A percentile compares a stretch with the other conserved stretches of the same genome.
Conservation (phyloP, 2,329 filamentous ascomycete species). For the Botrytis galanthina region DNA sequence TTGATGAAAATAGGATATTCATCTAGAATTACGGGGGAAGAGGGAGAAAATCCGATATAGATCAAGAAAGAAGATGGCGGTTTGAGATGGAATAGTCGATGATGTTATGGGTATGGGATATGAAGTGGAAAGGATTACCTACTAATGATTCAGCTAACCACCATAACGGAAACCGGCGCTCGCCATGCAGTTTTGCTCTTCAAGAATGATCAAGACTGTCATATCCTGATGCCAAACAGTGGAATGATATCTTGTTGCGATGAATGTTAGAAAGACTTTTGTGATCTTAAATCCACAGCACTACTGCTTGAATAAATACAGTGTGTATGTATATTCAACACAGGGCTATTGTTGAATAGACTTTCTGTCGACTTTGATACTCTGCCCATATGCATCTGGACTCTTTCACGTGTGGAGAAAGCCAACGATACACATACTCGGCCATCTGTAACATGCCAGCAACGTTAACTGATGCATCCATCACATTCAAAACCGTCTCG, state of each 20-base stretch:
- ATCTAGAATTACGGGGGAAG: background rate
- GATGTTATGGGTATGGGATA: background rate
- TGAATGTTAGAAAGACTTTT: background rate
- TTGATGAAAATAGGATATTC: background rate
- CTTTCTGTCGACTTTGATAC: background rate
- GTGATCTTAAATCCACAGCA: background rate
- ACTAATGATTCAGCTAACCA: background rate
- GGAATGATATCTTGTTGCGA: background rate
- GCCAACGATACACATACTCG: conserved; percentile 8
- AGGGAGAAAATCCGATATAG: background rate
- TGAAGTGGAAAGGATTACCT: background rate
- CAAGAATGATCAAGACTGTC: background rate
- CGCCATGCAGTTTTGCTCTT: background rate
- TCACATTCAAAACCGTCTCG: background rate
- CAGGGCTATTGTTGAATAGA: background rate
- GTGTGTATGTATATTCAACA: background rate
- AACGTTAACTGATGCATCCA: background rate
- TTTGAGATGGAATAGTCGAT: background rate
- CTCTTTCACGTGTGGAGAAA: background rate
- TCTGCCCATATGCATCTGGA: background rate
- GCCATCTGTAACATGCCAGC: conserved; percentile 11
- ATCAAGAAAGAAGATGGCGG: background rate
- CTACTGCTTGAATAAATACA: background rate
- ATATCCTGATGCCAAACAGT: background rate
- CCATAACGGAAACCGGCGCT: background rate